Evolutionary conservation across 2,329 filamentous ascomycete species (phyloP).

Genomic region (Didymosphaeria variabile): DNA sequence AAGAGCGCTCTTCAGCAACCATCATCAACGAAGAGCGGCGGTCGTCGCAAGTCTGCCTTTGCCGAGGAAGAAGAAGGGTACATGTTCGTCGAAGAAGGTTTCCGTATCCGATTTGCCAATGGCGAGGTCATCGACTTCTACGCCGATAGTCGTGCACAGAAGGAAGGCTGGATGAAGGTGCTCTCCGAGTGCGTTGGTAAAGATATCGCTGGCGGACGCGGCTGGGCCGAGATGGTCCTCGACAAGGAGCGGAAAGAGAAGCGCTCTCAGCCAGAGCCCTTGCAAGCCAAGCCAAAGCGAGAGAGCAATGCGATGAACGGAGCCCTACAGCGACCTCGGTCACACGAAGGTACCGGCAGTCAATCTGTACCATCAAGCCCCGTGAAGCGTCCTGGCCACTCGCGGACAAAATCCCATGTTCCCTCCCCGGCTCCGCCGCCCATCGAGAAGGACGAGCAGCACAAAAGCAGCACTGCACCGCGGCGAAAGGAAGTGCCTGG

Average conservation of each 20-base stretch:
- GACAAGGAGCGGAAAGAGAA: conserved; percentile 53
- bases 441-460: conserved; percentile 39
- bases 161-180: conserved; percentile 94
- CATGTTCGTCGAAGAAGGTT: conserved; percentile 99
- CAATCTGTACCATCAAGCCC: conserved; percentile 42
- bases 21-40: conserved; percentile 76
- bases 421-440: conserved; percentile 41
- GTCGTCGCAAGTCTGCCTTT: conserved; percentile 90
- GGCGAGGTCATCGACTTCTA: conserved; percentile 99
- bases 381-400: conserved; percentile 36
- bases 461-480: conserved; percentile 25
- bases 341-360: conserved; percentile 36
- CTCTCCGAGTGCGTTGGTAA: conserved; percentile 76
- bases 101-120: conserved; percentile 98
- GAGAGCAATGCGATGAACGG: conserved; percentile 26
- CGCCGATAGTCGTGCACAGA: conserved; percentile 85
- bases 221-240: conserved; percentile 71
- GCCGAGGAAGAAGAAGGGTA: conserved; percentile 99
- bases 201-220: conserved; percentile 59
- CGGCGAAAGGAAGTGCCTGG: conserved; percentile 22
- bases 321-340: conserved; percentile 40
- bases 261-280: conserved; percentile 33
- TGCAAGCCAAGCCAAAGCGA: conserved; percentile 33
- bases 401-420: conserved; percentile 43
- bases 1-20: conserved; percentile 83